Conservation (phyloP, 2,329 filamentous ascomycete genomes). For the Didymella glomerata region DNA sequence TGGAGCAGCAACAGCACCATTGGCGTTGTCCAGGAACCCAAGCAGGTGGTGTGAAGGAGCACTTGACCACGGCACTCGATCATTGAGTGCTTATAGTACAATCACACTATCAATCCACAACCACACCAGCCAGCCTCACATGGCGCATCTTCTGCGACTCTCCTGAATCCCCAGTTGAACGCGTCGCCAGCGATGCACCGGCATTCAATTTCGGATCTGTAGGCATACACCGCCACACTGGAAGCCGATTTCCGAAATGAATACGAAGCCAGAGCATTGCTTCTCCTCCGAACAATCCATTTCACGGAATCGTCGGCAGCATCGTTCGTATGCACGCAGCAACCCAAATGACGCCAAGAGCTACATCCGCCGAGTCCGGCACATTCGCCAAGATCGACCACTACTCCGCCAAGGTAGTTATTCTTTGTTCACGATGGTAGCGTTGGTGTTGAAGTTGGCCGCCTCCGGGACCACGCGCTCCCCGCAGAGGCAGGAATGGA, state of each 20-base stretch:
- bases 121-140: background rate
- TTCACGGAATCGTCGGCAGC: background rate
- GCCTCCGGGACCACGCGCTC: conserved; percentile 1
- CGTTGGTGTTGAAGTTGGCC: conserved; percentile 7
- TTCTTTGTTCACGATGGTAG: conserved; percentile 6
- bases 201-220: background rate
- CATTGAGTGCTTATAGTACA: background rate
- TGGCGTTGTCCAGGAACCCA: conserved; percentile 30
- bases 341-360: background rate
- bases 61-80: background rate
- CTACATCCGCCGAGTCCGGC: background rate
- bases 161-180: background rate
- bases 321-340: conserved; percentile 1
- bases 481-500: conserved; percentile 5
- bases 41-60: conserved; percentile 31
- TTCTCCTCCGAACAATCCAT: background rate
- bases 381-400: background rate
- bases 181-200: background rate
- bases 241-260: background rate
- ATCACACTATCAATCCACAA: background rate
- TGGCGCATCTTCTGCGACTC: background rate
- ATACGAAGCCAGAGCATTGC: background rate
- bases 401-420: background rate
- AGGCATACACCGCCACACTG: background rate
- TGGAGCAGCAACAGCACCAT: conserved; percentile 28